phyloP scores from a whole-genome alignment of 225 moss, liverwort and hornwort species.

The Antitrichia curtipendula region DNA sequence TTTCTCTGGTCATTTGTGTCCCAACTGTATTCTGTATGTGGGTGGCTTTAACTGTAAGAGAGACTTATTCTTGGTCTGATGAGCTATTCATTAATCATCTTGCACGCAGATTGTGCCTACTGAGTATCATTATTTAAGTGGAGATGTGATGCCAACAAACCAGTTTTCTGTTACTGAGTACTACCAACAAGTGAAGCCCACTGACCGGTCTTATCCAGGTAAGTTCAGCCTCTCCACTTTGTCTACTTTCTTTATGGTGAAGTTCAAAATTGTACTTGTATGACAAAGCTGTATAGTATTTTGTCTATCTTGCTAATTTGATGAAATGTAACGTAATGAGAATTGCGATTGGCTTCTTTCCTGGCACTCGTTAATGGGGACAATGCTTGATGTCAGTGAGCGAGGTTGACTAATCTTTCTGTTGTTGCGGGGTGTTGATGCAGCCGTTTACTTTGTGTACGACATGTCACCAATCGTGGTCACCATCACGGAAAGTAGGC shows the following conservation, averaged over 20 bases:
- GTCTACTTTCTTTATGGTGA: neutral
- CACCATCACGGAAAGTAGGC: conserved; percentile 64
- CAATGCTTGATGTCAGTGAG: neutral
- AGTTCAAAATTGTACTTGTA: neutral
- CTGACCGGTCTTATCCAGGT: conserved; percentile 80
- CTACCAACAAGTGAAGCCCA: conserved; percentile 37
- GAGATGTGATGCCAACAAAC: conserved; percentile 56
- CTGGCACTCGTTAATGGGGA: neutral
- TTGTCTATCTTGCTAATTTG: neutral
- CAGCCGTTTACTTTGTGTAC: conserved; percentile 87
- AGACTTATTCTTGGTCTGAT: neutral
- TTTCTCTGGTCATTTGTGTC: neutral
- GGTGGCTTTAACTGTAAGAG: neutral
- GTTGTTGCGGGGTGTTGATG: neutral
- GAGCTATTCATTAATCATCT: neutral
- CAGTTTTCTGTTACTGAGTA: conserved; percentile 92
- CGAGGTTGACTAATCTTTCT: neutral
- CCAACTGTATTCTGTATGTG: neutral
- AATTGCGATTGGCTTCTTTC: neutral
- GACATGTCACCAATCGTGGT: conserved; percentile 85
- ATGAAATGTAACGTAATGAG: neutral
- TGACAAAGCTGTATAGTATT: neutral
- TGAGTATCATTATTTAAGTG: conserved; percentile 59
- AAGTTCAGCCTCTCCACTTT: neutral
- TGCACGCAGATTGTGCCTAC: conserved; percentile 72